Evolutionary conservation across 495 filamentous ascomycete genomes (phyloP).

Genomic region (Tuber calosporum): DNA sequence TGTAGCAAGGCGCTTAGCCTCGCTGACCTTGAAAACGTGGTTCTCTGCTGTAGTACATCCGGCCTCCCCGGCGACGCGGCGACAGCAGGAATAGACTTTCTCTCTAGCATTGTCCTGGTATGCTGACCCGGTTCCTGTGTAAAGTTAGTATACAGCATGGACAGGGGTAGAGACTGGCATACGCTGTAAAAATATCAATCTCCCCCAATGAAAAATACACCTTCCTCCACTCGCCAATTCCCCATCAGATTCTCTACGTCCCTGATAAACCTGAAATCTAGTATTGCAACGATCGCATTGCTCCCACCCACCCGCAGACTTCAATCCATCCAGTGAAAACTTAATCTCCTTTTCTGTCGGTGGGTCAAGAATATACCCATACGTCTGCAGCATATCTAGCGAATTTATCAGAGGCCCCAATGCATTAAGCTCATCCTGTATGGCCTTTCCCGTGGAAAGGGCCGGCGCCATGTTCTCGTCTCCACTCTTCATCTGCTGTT

Average conservation of each 20-base stretch:
- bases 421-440: slow-evolving; percentile 60
- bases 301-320: slow-evolving; percentile 67
- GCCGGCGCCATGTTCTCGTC: slow-evolving; percentile 38
- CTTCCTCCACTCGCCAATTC: slow-evolving; percentile 64
- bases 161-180: slow-evolving; percentile 30
- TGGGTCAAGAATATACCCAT: slow-evolving; percentile 64
- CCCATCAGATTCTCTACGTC: slow-evolving; percentile 71
- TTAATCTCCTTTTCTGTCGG: slow-evolving; percentile 57
- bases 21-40: slow-evolving; percentile 83
- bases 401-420: slow-evolving; percentile 55
- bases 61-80: slow-evolving; percentile 56
- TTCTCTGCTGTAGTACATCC: slow-evolving; percentile 63
- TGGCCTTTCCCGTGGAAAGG: slow-evolving; percentile 59
- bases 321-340: slow-evolving; percentile 56
- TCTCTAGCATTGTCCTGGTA: slow-evolving; percentile 43
- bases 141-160: slow-evolving; percentile 42
- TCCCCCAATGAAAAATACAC: slow-evolving; percentile 73
- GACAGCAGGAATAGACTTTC: slow-evolving; percentile 71
- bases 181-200: slow-evolving; percentile 50
- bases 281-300: slow-evolving; percentile 76
- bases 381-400: slow-evolving; percentile 53
- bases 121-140: slow-evolving; percentile 41
- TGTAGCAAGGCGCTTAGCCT: slow-evolving; percentile 65
- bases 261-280: slow-evolving; percentile 88
- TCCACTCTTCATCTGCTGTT: slow-evolving; percentile 21